Conservation (phyloP, 208 protist genomes). For the Acanthamoeba rhysodes region DNA sequence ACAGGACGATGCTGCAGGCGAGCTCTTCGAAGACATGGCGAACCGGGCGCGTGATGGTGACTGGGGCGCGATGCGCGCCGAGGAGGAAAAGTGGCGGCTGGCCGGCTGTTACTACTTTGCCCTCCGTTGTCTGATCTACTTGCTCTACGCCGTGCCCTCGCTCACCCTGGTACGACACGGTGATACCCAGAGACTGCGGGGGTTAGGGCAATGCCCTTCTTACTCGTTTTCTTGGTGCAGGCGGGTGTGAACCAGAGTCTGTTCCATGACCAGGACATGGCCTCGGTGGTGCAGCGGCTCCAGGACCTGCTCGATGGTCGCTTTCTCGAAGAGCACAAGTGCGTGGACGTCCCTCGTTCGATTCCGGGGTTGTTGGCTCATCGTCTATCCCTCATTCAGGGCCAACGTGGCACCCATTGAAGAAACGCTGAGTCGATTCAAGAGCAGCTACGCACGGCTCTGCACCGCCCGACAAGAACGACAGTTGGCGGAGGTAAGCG, state of each 20-base stretch:
- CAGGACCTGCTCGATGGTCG: not conserved
- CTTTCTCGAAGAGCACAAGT: not conserved
- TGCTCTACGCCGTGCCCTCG: not conserved
- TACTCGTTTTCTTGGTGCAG: not conserved
- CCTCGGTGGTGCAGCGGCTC: not conserved
- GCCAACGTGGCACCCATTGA: not conserved
- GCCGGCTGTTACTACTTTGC: slow-evolving; percentile 14
- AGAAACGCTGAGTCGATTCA: not conserved
- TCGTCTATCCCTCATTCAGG: not conserved
- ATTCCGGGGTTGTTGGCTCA: not conserved
- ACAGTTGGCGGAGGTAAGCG: not conserved
- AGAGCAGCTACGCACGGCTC: not conserved
- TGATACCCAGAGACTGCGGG: too few relatives aligned
- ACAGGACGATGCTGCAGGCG: not conserved
- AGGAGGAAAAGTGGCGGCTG: not conserved
- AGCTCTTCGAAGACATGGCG: not conserved
- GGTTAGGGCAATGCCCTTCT: not conserved
- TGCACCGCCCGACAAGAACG: not conserved
- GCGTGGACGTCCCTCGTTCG: too few relatives aligned
- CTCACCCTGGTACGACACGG: not conserved
- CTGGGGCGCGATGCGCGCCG: not conserved
- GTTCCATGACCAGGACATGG: not conserved
- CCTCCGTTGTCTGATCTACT: not conserved
- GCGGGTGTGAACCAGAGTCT: not conserved
- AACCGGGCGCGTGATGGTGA: not conserved